Base-by-base conservation (phyloP, 2,329 filamentous ascomycete genomes). In the Neonectria neomacrospora region DNA sequence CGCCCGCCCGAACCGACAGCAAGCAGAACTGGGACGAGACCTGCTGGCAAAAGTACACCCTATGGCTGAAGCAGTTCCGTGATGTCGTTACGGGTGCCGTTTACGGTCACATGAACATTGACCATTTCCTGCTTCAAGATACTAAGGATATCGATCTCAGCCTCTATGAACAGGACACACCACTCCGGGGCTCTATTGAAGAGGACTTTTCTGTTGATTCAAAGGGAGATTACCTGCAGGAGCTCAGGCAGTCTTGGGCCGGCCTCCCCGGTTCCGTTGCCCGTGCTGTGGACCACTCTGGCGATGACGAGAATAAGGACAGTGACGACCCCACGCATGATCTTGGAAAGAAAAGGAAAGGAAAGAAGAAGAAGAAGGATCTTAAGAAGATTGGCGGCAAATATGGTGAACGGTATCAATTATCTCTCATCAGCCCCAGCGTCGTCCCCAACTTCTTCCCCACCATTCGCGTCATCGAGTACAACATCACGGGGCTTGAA, bases 41-140 rank as follows among this genome's bases (percentile, higher is more conserved):
- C 0, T 99, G 96, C 80, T 99, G 95, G 94, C 95, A 97, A 77
- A 97, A 97, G 76, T 99, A 97, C 78, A 91, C 93, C 0, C 81
- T 98, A 4, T 98, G 94, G 93, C 81, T 95, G 73, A 87, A 89
- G 70, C 93, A 96, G 77, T 99, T 94, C 78, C 91, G 96, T 34
- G 96, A 99, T 76, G 90, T 99, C 39, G 85, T 99, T 20, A 85
- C 94, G 20, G 89, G 87, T 12, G 89, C 88, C 26, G 75, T 97
- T 6, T 99, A 91, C 74, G 96, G 95, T 1, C 96, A 99, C 76
- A 98, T 99, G 96, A 99, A 99, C 74, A 92, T 97, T 68, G 96
- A 99, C 73, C 96, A 99, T 77, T 99, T 99, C 78, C 86, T 98
- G 74, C 81, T 99, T 16, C 93, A 97, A 72, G 95, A 98, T 76